Base-by-base conservation (phyloP, 1,284 basidiomycete genomes). In the Rhizoctonia solani region DNA sequence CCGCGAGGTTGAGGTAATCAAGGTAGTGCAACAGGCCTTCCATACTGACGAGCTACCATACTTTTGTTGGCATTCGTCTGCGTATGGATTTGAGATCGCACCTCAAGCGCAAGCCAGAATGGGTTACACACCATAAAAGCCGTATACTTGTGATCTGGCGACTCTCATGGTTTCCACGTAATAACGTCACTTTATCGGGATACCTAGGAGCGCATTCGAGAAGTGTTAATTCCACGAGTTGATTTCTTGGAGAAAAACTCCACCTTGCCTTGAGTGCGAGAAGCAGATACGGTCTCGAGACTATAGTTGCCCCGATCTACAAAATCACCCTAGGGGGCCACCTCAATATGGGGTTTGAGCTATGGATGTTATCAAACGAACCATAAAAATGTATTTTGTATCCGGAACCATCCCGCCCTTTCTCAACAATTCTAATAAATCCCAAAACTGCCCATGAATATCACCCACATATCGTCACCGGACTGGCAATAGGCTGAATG, bases 341-440 rank as follows among this genome's bases (percentile, higher is more conserved):
- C n/a, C 29, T 52, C 11, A 29, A 25, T 49, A 42, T 52, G 32
- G 42, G 32, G 27, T 16, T 11, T 13, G 19, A 2, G 30, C 21
- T n/a, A 23, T n/a, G 11, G 27, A 52, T 29, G 19, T n/a, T 23
- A 27, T 23, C 19, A 39, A 11, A 34, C 2, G 74, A 68, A 90
- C 94, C 95, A 98, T 98, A 77, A 98, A 98, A 69, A 98, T 93
- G 77, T 98, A 98, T 74, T 92, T 93, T 69, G 93, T 98, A 69
- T 88, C 89, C 2, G 93, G 93, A 0, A 92, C 85, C 73, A 87
- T 85, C 4, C 95, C 96, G 6, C 95, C 96, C 70, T 93, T 91
- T 72, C 93, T 80, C 72, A 98, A 81, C 37, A 98, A 81, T 80
- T 98, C 95, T 19, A 95, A 80, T 23, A 98, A 81, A 75, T 98